Evolutionary conservation across 495 filamentous ascomycete species (phyloP).

Genomic region (Paragyromitra xinjiangensis): DNA sequence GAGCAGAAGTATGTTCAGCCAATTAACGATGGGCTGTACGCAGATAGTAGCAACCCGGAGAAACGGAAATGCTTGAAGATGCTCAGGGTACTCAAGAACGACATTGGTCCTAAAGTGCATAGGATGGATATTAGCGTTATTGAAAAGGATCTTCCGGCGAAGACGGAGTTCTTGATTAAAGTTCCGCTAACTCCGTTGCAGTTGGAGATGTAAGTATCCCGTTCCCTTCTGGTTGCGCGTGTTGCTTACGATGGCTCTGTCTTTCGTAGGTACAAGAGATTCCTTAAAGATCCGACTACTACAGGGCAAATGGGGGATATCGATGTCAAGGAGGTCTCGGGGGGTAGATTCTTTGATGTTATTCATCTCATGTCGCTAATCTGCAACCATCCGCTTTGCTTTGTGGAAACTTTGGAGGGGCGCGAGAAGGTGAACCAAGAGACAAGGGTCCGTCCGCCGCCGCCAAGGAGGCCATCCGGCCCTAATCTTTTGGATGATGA

Average conservation of each 20-base stretch:
- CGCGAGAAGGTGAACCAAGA: conserved; percentile 43
- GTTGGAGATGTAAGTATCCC: conserved; percentile 57
- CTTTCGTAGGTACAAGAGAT: conserved; percentile 36
- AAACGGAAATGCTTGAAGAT: conserved; percentile 69
- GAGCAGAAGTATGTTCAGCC: conserved; percentile 72
- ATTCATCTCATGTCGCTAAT: conserved; percentile 67
- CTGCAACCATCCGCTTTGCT: conserved; percentile 78
- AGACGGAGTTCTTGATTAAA: conserved; percentile 81
- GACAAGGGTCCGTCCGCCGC: background rate
- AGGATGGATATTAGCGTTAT: conserved; percentile 75
- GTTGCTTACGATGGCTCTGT: conserved; percentile 16
- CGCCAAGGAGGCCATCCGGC: conserved; percentile 29
- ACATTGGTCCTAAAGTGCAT: conserved; percentile 80
- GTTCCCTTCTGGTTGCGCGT: background rate
- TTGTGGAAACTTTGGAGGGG: conserved; percentile 64
- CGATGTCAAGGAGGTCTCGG: conserved; percentile 21
- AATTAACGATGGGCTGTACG: conserved; percentile 74
- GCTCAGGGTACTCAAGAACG: conserved; percentile 74
- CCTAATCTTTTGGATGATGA: conserved; percentile 49
- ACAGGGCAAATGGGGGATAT: conserved; percentile 39
- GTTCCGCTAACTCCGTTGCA: conserved; percentile 77
- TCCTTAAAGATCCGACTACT: conserved; percentile 44
- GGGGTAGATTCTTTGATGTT: conserved; percentile 51
- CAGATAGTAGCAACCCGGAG: conserved; percentile 67
- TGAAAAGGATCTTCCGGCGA: conserved; percentile 70